Base-by-base conservation (phyloP, 495 filamentous ascomycete species). In the Glarea lozoyensis region DNA sequence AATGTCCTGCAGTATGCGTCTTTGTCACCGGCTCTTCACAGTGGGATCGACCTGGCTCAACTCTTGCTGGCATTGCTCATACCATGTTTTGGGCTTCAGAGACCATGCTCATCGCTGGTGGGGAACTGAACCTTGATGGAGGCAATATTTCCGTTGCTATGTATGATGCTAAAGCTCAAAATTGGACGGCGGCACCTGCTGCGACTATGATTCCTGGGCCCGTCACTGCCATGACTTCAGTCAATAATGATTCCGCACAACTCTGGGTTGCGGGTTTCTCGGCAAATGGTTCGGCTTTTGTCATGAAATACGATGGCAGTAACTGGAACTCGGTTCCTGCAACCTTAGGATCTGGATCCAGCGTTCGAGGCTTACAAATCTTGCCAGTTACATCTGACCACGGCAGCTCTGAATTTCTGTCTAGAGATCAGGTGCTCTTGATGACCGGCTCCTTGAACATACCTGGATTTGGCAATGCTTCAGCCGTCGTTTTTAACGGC, bases 401-500 rank as follows among this genome's bases (percentile, higher is more conserved):
- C 59, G 71, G 67, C 22, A 59, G 67, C 30, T 78, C 70, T n/a
- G 55, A 71, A 35, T 60, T 84, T n/a, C 50, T 97, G 17, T 65
- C 75, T 25, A 61, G 70, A 11, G 65, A 78, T 37, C 73, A 92
- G 56, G 69, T 73, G 1, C 76, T 99, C n/a, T 67, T 99, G 43
- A 60, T 95, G 33, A 82, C 86, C 39, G 92, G 92, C 21, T 73
- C 82, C 37, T 74, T 98, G 42, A 68, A 74, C 38, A 67, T 96
- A 23, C 77, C 83, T 0, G 60, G 62, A 37, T 93, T 87, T 59
- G 90, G 90, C 47, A 78, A 78, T 50, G 85, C 81, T 10, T 94
- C 89, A n/a, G 88, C 84, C 1, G 92, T 77, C 3, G 64, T 95
- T 29, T 98, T 78, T 60, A 82, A 97, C 52, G 90, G 92, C 48